Evolutionary conservation across 2,329 filamentous ascomycete genomes (phyloP), one percentile per base, ranked within the genome.

Genomic region (Fusarium goolgardi): DNA sequence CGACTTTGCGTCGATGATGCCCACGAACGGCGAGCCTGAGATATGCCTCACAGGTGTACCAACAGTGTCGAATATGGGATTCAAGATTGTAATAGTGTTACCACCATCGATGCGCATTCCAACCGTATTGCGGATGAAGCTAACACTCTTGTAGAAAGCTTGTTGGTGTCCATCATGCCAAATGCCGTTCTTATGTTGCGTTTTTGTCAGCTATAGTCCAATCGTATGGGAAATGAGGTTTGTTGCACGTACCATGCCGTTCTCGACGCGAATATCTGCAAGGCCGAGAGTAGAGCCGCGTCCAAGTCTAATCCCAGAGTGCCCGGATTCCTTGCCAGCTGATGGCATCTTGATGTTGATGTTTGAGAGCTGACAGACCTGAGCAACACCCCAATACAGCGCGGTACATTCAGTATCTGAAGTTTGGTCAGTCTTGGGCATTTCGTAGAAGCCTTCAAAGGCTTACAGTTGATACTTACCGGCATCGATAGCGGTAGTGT

Each of bases 151-250:
- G 32, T 50, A 50, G 18, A 50, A 50, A 15, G 46, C 34, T 29
- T 50, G 46, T 16, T 50, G 46, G 8, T 50, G 46, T 15, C 46
- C 46, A 11, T 50, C 46, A 27, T 50, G 46, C 46, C 46, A 50
- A 20, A 50, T 39, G 13, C 46, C 46, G 34, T 50, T 25, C 46
- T 49, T 7, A 4, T 15, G 21, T 21, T 3, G 10, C 8, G 3
- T 3, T 7, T 35, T 11, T 1, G 23, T 50, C 15, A 50, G 46
- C 7, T 15, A 11, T 5, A 27, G 7, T 15, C 23, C 13, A 10
- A 16, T 11, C 6, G 5, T 9, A 4, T 5, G 13, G 12, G 5
- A 21, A 2, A 4, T 27, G 10, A 20, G 2, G 4, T 29, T 6
- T 13, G 16, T 16, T 27, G 18, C 46, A 37, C 35, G 11, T 39